These are phyloP conservation scores for Penicillium vulpinum DNA, from an alignment of 2,329 filamentous ascomycete genomes.

Conservation along the genomic window DNA sequence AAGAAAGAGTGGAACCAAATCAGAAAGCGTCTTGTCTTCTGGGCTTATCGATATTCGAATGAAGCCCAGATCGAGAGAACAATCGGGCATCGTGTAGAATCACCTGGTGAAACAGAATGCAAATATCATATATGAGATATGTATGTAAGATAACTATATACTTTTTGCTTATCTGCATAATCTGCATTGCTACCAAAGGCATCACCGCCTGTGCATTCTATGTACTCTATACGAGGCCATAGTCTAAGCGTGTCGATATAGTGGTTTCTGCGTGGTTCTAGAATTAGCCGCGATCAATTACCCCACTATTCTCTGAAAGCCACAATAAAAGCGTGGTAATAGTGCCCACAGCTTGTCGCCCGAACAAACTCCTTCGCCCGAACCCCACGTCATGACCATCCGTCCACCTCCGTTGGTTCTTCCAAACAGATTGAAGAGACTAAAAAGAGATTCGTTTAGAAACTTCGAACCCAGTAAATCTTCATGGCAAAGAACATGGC, in stretches of 20 bases:
- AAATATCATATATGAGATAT: background rate
- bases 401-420: slow-evolving; percentile 17
- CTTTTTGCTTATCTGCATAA: background rate
- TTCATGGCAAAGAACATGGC: slow-evolving; percentile 10
- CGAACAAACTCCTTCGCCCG: background rate
- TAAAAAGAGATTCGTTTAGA: background rate
- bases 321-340: slow-evolving; percentile 11
- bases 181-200: background rate
- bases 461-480: background rate
- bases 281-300: background rate
- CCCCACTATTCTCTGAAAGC: background rate
- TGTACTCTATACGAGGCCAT: background rate
- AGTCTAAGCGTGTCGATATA: background rate
- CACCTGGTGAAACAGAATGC: too few relatives aligned
- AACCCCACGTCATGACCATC: slow-evolving; percentile 17
- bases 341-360: background rate
- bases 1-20: slow-evolving; percentile 15
- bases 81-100: background rate
- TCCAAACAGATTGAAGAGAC: background rate
- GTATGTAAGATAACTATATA: background rate
- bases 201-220: background rate
- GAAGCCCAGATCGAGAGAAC: background rate
- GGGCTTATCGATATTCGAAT: background rate
- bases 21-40: slow-evolving; percentile 2
- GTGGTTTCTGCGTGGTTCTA: background rate